These are phyloP conservation scores for Cicer bijugum DNA, from an alignment of 306 rosid species.

Conservation along the genomic window DNA sequence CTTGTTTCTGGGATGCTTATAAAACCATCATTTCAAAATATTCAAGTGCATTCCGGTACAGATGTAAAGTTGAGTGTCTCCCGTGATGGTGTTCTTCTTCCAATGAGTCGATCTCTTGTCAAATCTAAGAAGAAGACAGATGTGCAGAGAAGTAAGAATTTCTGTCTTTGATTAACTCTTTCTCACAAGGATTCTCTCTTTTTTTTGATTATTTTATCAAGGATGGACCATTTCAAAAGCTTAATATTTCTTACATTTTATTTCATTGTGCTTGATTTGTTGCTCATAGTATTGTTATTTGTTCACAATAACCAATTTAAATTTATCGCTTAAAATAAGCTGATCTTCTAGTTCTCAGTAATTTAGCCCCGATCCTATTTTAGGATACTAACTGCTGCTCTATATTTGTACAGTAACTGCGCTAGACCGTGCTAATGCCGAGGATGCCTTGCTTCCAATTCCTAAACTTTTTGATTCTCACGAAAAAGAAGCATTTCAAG, in stretches of 20 bases:
- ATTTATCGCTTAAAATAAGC: constrained; percentile 14
- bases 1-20: constrained; percentile 78
- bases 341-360: constrained; percentile 20
- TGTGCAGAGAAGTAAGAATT: constrained; percentile 60
- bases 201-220: constrained; percentile 34
- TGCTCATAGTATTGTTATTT: constrained; percentile 39
- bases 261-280: constrained; percentile 33
- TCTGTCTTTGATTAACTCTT: constrained; percentile 24
- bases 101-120: constrained; percentile 55
- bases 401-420: constrained; percentile 67
- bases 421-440: constrained; percentile 89
- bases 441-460: constrained; percentile 86
- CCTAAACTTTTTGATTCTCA: constrained; percentile 72
- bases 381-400: constrained; percentile 47
- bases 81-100: constrained; percentile 82
- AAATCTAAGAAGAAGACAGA: constrained; percentile 69
- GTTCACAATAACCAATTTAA: constrained; percentile 36
- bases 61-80: constrained; percentile 71
- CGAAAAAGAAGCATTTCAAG: constrained; percentile 50
- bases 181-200: constrained; percentile 16
- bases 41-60: constrained; percentile 70
- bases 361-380: constrained; percentile 20
- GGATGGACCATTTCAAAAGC: constrained; percentile 26
- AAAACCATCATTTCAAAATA: constrained; percentile 81
- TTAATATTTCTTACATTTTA: not conserved